Conservation (phyloP, 2,329 filamentous ascomycete genomes). For the Tothia fuscella region DNA sequence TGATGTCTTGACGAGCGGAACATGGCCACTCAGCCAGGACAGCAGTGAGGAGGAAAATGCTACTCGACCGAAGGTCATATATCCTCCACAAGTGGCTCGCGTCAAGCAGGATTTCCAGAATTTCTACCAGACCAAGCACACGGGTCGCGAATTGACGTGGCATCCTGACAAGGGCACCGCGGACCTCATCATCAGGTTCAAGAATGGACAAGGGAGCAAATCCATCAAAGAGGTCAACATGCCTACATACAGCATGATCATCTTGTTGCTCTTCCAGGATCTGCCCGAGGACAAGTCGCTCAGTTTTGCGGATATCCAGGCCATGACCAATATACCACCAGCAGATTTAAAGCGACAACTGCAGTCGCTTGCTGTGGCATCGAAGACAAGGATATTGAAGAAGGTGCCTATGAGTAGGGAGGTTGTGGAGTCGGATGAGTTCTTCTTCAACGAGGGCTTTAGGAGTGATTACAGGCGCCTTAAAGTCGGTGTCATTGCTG, state of each 20-base stretch:
- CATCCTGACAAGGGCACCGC: conserved; percentile 64
- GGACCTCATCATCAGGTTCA: conserved; percentile 71
- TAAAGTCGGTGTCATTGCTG: conserved; percentile 74
- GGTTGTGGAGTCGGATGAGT: conserved; percentile 64
- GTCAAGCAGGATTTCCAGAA: conserved; percentile 77
- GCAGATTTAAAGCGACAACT: conserved; percentile 65
- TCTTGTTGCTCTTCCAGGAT: conserved; percentile 83
- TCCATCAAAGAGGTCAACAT: conserved; percentile 71
- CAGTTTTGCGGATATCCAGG: conserved; percentile 68
- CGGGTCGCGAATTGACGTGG: conserved; percentile 82
- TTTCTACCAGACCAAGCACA: conserved; percentile 80
- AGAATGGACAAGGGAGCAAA: conserved; percentile 55
- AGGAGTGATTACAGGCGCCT: conserved; percentile 74
- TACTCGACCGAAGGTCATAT: conserved; percentile 46
- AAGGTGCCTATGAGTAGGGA: conserved; percentile 73
- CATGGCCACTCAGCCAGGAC: conserved; percentile 82
- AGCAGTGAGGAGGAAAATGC: conserved; percentile 41
- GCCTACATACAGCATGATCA: conserved; percentile 83
- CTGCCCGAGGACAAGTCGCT: conserved; percentile 40
- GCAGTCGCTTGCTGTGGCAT: conserved; percentile 68
- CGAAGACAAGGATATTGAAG: conserved; percentile 68
- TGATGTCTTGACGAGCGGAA: conserved; percentile 81
- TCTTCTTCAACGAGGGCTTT: conserved; percentile 74
- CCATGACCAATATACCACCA: conserved; percentile 63
- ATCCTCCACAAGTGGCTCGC: conserved; percentile 59